Base-by-base conservation (phyloP, 2,329 filamentous ascomycete genomes). In the Paraphaeosphaeria minitans region DNA sequence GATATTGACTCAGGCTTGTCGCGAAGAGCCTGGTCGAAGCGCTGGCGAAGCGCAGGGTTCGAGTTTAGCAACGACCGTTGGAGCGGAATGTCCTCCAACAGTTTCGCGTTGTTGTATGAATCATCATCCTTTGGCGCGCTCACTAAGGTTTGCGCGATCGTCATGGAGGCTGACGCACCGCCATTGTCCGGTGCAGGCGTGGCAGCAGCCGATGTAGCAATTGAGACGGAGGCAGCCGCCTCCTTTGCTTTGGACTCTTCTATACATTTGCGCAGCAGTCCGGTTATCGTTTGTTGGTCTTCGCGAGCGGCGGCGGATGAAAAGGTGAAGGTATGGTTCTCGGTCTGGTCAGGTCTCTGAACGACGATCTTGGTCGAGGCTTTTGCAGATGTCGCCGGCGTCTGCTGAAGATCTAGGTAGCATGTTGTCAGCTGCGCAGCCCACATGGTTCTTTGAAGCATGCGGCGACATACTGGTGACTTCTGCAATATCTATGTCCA, bases 331-430 rank as follows among this genome's bases (percentile, higher is more conserved):
- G 94, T 86, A 74, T 96, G 92, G 55, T 88, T 86, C 47, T 88
- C 84, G 19, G 91, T 81, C 51, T 89, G 86, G 29, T 82, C 76
- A 27, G 81, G 81, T 48, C 85, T 78, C 74, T 93, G 90, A 62
- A 90, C 90, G 67, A 97, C 91, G 56, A 99, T 89, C 77, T 95
- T 97, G 59, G 98, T 85, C 84, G 97, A 97, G 54, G 96, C 93
- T 82, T 97, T 97, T 19, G 92, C 82, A 37, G 87, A 88, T n/a
- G 84, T 88, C 60, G 92, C 92, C 13, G 95, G 93, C 0, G 95
- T 98, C 76, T 98, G 94, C 77, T 99, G 94, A 50, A 99, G 86
- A 79, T 98, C 92, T 95, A 67, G 33, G 24, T 35, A 59, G 42
- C 53, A 49, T 29, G 16, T 33, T 27, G 24, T 53, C 6, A 45